A percentile compares a stretch with the other conserved stretches of the same genome.
Evolutionary conservation across 148 eudicot species (phyloP).

Genomic region (Fallopia convolvulus): DNA sequence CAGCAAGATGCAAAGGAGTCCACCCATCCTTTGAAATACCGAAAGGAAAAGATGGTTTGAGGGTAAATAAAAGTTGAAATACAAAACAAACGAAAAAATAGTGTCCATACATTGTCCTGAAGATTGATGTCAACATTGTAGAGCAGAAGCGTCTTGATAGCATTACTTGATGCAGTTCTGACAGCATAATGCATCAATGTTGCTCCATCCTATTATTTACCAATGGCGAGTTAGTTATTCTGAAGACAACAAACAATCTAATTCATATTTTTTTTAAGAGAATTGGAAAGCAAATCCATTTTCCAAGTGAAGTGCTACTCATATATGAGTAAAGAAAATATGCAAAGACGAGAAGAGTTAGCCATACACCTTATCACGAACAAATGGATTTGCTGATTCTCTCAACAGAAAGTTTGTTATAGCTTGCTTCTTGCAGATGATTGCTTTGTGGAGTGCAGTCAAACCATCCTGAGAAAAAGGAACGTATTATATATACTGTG

Average conservation of each 20-base stretch:
- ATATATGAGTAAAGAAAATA: not conserved
- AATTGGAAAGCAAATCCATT: not conserved
- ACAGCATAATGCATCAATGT: constrained; percentile 96
- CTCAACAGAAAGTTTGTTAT: constrained; percentile 61
- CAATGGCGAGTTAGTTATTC: not conserved
- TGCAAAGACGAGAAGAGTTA: not conserved
- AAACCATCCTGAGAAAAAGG: constrained; percentile 60
- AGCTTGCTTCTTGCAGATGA: constrained; percentile 80
- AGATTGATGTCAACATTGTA: constrained; percentile 83
- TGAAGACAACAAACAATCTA: not conserved
- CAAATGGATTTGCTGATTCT: constrained; percentile 85
- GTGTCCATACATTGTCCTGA: constrained; percentile 62
- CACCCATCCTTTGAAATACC: constrained; percentile 68
- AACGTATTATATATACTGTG: not conserved
- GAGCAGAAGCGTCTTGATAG: constrained; percentile 69
- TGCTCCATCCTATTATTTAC: constrained; percentile 67
- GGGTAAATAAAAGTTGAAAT: constrained; percentile 4
- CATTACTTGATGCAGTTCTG: constrained; percentile 56
- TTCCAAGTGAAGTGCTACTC: not conserved
- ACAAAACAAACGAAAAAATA: not conserved
- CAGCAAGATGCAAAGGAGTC: constrained; percentile 93
- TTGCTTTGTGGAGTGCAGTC: constrained; percentile 86
- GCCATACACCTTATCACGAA: constrained; percentile 54
- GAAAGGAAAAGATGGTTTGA: constrained; percentile 5
- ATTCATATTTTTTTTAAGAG: not conserved